A percentile compares a stretch with the other conserved stretches of the same genome.
Conservation (phyloP, 768 basidiomycete genomes). For the Chalciporus pseudorubinellus region DNA sequence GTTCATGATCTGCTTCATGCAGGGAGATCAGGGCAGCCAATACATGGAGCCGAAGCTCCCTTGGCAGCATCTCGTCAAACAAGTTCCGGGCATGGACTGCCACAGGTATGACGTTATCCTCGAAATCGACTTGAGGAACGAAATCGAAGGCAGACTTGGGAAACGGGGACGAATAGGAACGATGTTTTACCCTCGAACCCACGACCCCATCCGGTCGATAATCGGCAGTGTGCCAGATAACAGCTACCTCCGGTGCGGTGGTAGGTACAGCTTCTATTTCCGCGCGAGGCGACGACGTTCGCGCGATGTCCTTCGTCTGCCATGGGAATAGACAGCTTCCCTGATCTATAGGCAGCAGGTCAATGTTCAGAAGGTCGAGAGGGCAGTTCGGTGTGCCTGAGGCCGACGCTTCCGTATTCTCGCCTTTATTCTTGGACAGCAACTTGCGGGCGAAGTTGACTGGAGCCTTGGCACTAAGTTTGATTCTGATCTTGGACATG, state of each 20-base stretch:
- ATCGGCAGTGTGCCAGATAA: conserved; percentile 16
- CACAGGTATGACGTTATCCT: conserved; percentile 53
- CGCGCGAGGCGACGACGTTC: conserved; percentile 9
- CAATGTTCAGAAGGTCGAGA: conserved; percentile 10
- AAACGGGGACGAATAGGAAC: conserved; percentile 64
- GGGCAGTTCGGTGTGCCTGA: conserved; percentile 5
- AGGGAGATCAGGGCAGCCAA: conserved; percentile 53
- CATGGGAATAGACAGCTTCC: conserved; percentile 44
- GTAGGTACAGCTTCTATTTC: conserved; percentile 15
- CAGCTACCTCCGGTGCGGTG: conserved; percentile 2
- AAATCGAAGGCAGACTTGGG: conserved; percentile 62
- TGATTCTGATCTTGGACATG: conserved; percentile 47
- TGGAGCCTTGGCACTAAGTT: conserved; percentile 42
- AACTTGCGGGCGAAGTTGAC: conserved; percentile 58
- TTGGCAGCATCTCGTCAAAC: conserved; percentile 70
- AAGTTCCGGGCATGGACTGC: conserved; percentile 45
- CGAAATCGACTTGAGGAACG: conserved; percentile 42
- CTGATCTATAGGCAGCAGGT: conserved; percentile 25
- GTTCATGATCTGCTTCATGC: conserved; percentile 58
- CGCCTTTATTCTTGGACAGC: conserved; percentile 42
- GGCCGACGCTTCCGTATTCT: conserved; percentile 12
- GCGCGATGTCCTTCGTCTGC: conserved; percentile 34
- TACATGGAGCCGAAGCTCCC: conserved; percentile 64
- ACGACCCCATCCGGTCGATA: conserved; percentile 17
- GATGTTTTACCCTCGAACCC: conserved; percentile 46